Base-by-base conservation (phyloP, 1,139 yeast genomes). In the Geotrichum candidum region DNA sequence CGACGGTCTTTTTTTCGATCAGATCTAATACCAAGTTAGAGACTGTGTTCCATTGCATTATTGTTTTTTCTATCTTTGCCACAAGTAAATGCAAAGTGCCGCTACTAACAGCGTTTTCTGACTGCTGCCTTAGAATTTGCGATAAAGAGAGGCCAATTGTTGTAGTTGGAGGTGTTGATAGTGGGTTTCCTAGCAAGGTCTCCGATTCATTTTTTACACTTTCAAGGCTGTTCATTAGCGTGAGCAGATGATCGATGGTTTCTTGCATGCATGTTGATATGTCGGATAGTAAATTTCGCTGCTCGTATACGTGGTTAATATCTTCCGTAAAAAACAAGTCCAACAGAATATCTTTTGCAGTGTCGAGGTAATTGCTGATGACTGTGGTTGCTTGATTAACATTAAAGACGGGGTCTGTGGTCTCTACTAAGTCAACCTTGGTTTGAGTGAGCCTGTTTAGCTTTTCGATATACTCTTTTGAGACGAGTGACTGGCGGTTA, bases 241-340 rank as follows among this genome's bases (percentile, higher is more conserved):
- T 79, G 0, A 80, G 72, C 63, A 84, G 75, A 7, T 80, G 73
- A 1, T 78, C 73, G 59, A 85, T 89, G 1, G 85, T 76, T 13
- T 77, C 72, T 27, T 78, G 77, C 27, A 83, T 66, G 74, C 29
- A 77, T 76, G 59, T 77, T 66, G 59, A 79, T 69, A 84, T 73
- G 22, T 76, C 78, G 25, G 73, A 67, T 11, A 84, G 76, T 48
- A 77, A 78, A 13, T 72, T 72, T 59, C 76, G 77, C 0, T 85
- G 86, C 62, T 82, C 84, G 57, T 70, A 76, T 51, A 81, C 74
- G 85, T 86, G 82, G 4, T 74, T 75, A n/a, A 80, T 69, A 55
- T 66, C 68, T 53, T 66, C 68, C 45, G 64, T 67, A 13, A 68
- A 63, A 29, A 65, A 66, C 5, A 70, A 63, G 13, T 67, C 68